Evolutionary conservation across 2,329 filamentous ascomycete genomes (phyloP).

Genomic region (Pseudogymnoascus sp.): DNA sequence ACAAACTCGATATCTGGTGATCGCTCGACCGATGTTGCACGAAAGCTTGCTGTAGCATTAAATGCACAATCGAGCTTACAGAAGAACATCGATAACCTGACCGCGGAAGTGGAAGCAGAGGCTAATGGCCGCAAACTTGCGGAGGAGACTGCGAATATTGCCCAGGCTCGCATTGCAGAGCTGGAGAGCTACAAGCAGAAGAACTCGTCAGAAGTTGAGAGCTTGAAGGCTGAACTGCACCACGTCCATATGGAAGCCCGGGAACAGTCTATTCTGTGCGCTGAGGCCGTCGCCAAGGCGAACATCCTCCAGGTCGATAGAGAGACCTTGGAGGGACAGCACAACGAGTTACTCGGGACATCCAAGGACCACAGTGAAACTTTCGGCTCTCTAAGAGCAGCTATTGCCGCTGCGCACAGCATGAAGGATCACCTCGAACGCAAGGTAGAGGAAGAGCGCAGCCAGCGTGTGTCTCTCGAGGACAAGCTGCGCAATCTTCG

Average conservation of each 20-base stretch:
- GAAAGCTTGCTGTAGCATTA: slow-evolving; percentile 74
- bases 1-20: slow-evolving; percentile 51
- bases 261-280: slow-evolving; percentile 69
- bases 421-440: slow-evolving; percentile 70
- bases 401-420: slow-evolving; percentile 69
- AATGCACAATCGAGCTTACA: slow-evolving; percentile 74
- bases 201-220: slow-evolving; percentile 76
- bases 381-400: slow-evolving; percentile 67
- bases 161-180: slow-evolving; percentile 74
- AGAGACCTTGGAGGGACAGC: slow-evolving; percentile 61
- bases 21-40: slow-evolving; percentile 65
- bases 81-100: slow-evolving; percentile 61
- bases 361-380: slow-evolving; percentile 63
- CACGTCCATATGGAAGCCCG: slow-evolving; percentile 67
- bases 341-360: slow-evolving; percentile 58
- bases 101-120: slow-evolving; percentile 69
- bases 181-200: slow-evolving; percentile 78
- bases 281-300: slow-evolving; percentile 67
- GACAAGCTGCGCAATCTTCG: slow-evolving; percentile 67
- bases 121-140: slow-evolving; percentile 72
- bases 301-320: slow-evolving; percentile 82
- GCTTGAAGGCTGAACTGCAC: slow-evolving; percentile 77
- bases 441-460: slow-evolving; percentile 75
- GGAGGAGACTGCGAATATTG: slow-evolving; percentile 77
- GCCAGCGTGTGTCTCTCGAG: slow-evolving; percentile 67